phyloP scores from a whole-genome alignment of 495 filamentous ascomycete species.

The Aspergillus homomorphus region DNA sequence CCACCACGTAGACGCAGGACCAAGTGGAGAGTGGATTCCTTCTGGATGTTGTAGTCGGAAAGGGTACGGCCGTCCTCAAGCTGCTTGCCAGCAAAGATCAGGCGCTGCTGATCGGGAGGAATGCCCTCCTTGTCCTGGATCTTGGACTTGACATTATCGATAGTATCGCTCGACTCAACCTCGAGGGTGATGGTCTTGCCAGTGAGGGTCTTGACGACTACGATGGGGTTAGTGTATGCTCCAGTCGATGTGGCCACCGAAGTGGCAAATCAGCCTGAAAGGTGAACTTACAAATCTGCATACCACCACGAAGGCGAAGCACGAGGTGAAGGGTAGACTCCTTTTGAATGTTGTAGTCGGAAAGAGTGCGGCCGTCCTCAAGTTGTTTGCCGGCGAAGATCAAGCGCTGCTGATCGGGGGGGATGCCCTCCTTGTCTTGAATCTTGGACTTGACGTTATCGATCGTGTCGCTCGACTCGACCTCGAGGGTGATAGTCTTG shows the following conservation, averaged over 20 bases:
- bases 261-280: constrained; percentile 12
- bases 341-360: constrained; percentile 99
- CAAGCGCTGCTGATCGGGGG: constrained; percentile 95
- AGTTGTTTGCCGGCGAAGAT: constrained; percentile 99
- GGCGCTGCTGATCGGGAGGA: constrained; percentile 71
- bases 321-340: constrained; percentile 94
- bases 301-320: constrained; percentile 95
- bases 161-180: constrained; percentile 93
- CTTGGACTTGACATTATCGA: constrained; percentile 90
- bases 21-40: constrained; percentile 67
- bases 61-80: constrained; percentile 69
- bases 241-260: constrained; percentile 1
- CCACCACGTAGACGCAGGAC: constrained; percentile 71
- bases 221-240: constrained; percentile 21
- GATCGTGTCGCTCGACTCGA: constrained; percentile 96
- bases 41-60: constrained; percentile 73
- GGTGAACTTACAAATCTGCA: constrained; percentile 83
- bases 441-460: constrained; percentile 99
- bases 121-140: constrained; percentile 80
- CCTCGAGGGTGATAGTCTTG: constrained; percentile 99
- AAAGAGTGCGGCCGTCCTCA: constrained; percentile 93
- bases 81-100: constrained; percentile 73
- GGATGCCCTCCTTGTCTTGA: constrained; percentile 98
- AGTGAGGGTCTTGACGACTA: constrained; percentile 84
- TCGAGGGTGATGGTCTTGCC: constrained; percentile 98